Evolutionary conservation across 768 basidiomycete species (phyloP).

Genomic region (Lentinula guzmanii): DNA sequence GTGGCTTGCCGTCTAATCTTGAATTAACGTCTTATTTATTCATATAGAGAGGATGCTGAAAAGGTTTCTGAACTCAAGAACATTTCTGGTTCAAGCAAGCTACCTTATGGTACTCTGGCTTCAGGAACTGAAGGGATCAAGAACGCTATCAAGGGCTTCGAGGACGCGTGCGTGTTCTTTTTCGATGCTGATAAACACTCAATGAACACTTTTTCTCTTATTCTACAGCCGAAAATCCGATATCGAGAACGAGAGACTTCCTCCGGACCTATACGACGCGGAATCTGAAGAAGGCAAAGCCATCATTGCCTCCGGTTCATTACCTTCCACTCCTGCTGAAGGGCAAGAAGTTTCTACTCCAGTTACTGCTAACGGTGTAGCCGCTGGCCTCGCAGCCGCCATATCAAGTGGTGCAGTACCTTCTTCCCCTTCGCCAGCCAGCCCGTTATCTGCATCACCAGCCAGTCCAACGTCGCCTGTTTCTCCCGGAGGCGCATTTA

Average conservation of each 20-base stretch:
- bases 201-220: neutral
- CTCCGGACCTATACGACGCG: conserved; percentile 89
- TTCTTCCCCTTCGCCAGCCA: conserved; percentile 16
- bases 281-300: conserved; percentile 66
- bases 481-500: conserved; percentile 43
- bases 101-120: conserved; percentile 81
- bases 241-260: conserved; percentile 98
- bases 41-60: conserved; percentile 89
- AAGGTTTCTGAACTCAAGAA: conserved; percentile 95
- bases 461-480: conserved; percentile 33
- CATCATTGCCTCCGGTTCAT: conserved; percentile 37
- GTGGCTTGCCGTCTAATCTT: neutral
- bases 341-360: conserved; percentile 32
- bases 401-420: conserved; percentile 25
- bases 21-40: neutral
- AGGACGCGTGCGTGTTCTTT: conserved; percentile 76
- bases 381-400: conserved; percentile 35
- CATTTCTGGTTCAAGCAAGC: conserved; percentile 67
- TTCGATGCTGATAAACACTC: neutral
- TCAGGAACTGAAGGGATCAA: conserved; percentile 92
- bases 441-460: conserved; percentile 7
- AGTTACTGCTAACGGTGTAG: conserved; percentile 39
- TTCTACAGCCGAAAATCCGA: conserved; percentile 81
- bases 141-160: conserved; percentile 89
- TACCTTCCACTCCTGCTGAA: conserved; percentile 56